Evolutionary conservation across 192 early-diverging fungal species (phyloP).

Genomic region (Coemansia sp.): DNA sequence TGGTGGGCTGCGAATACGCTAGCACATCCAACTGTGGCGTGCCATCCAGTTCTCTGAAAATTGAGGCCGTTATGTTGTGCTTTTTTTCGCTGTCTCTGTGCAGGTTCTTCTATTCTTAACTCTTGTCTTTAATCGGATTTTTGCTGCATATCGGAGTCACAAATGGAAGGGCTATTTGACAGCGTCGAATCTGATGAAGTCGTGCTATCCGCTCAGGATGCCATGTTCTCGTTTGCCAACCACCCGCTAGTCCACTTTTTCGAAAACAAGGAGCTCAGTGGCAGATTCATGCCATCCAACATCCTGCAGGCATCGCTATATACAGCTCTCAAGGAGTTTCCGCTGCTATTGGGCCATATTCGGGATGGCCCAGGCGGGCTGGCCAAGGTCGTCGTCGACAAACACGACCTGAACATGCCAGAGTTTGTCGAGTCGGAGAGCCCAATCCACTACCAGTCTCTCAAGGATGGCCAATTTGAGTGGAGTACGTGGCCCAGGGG

Average conservation of each 20-base stretch:
- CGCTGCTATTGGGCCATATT: slow-evolving; percentile 37
- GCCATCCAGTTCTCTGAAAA: neutral
- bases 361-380: neutral
- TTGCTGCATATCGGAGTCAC: neutral
- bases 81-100: neutral
- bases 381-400: slow-evolving; percentile 28
- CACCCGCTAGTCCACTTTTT: slow-evolving; percentile 51
- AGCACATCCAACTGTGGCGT: neutral
- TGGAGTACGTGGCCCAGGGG: slow-evolving; percentile 26
- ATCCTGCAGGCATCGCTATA: slow-evolving; percentile 24
- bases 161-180: slow-evolving; percentile 10
- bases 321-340: slow-evolving; percentile 38
- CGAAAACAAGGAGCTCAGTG: slow-evolving; percentile 17
- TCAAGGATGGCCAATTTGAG: slow-evolving; percentile 17
- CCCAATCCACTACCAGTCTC: slow-evolving; percentile 15
- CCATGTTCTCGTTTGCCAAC: slow-evolving; percentile 39
- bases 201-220: slow-evolving; percentile 40
- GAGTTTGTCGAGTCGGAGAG: slow-evolving; percentile 35
- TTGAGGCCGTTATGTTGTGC: neutral
- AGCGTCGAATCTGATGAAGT: neutral
- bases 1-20: neutral
- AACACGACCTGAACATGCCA: slow-evolving; percentile 37
- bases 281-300: slow-evolving; percentile 35
- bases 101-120: neutral
- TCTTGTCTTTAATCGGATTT: neutral